Evolutionary conservation across 352 stramenopile genomes (phyloP).

Genomic region (Plasmopara viticola): DNA sequence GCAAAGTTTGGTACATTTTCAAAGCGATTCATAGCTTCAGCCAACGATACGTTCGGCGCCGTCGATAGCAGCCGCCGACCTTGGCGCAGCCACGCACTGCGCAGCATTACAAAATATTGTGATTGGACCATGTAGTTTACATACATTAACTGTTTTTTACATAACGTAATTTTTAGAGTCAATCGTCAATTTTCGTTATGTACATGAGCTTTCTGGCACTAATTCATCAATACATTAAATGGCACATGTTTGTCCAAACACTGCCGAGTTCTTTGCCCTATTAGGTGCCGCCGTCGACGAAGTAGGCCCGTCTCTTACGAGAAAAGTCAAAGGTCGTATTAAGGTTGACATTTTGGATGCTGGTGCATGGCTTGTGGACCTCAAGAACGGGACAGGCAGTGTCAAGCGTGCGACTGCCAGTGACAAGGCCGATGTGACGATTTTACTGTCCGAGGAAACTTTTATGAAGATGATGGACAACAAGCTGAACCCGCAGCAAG

Average conservation of each 20-base stretch:
- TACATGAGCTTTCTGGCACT: too few species aligned
- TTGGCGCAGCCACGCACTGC: constrained; percentile 24
- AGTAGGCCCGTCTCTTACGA: constrained; percentile 59
- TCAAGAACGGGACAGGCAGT: constrained; percentile 69
- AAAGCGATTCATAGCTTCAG: constrained; percentile 56
- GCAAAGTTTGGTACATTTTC: constrained; percentile 41
- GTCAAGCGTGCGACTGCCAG: constrained; percentile 35
- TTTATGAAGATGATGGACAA: constrained; percentile 77
- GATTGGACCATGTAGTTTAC: background rate
- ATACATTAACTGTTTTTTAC: background rate
- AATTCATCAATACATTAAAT: too few species aligned
- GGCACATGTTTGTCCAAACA: constrained; percentile 10
- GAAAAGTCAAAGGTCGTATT: constrained; percentile 72
- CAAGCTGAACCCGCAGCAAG: constrained; percentile 88
- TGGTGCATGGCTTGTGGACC: constrained; percentile 68
- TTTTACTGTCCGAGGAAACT: constrained; percentile 67
- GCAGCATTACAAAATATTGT: constrained; percentile 16
- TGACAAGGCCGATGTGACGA: constrained; percentile 73
- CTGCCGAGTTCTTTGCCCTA: constrained; percentile 60
- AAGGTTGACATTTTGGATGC: constrained; percentile 72
- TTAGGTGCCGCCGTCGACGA: constrained; percentile 66
- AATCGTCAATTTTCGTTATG: too few species aligned
- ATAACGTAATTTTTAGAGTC: too few species aligned
- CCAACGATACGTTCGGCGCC: constrained; percentile 5
- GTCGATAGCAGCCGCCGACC: constrained; percentile 24